Evolutionary conservation across 2,329 filamentous ascomycete species (phyloP).

Genomic region (Alternaria gaisen): DNA sequence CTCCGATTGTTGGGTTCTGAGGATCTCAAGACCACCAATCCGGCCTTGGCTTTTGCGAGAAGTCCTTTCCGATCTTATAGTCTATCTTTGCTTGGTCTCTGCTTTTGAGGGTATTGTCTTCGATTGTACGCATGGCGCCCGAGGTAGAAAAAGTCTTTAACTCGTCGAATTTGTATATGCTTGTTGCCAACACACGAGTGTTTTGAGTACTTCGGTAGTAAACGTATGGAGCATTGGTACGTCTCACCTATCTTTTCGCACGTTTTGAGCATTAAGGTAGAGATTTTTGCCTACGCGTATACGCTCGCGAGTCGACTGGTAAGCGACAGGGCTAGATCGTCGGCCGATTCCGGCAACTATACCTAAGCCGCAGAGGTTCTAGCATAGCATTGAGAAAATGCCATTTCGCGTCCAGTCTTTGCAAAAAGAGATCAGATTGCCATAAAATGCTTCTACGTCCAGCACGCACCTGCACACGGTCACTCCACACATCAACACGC

Average conservation of each 20-base stretch:
- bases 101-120: background rate
- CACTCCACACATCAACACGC: slow-evolving; percentile 27
- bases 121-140: background rate
- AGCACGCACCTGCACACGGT: slow-evolving; percentile 27
- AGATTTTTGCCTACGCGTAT: background rate
- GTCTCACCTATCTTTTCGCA: background rate
- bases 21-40: background rate
- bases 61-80: background rate
- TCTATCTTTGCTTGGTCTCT: background rate
- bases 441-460: slow-evolving; percentile 32
- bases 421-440: slow-evolving; percentile 8
- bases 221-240: background rate
- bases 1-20: background rate
- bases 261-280: background rate
- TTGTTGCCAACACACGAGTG: background rate
- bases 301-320: slow-evolving; percentile 4
- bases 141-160: background rate
- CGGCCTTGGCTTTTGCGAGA: background rate
- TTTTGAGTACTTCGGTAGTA: too few species aligned
- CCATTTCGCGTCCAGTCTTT: slow-evolving; percentile 21
- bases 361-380: slow-evolving; percentile 17
- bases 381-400: slow-evolving; percentile 18
- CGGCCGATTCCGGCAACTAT: slow-evolving; percentile 31
- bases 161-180: background rate
- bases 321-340: slow-evolving; percentile 22